Conservation (phyloP, 441 rosid species). For the Corymbia calophylla region DNA sequence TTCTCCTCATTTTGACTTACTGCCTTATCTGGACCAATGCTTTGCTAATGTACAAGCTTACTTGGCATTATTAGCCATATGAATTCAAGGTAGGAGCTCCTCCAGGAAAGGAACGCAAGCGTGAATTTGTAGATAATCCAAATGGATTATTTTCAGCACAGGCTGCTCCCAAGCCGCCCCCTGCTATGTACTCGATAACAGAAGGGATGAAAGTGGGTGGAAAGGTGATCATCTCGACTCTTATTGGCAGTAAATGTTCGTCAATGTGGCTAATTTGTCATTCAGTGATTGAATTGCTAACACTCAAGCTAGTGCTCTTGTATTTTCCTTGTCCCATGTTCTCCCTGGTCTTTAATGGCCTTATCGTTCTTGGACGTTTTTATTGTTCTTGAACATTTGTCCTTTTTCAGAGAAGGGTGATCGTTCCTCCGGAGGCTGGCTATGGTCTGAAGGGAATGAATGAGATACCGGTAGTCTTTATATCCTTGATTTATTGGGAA, state of each 20-base stretch:
- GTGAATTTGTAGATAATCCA: conserved; percentile 84
- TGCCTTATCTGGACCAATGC: background rate
- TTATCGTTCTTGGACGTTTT: background rate
- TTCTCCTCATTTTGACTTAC: background rate
- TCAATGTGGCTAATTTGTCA: background rate
- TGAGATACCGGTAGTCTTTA: conserved; percentile 68
- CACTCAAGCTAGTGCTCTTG: background rate
- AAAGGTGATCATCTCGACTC: conserved; percentile 36
- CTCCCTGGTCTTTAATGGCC: background rate
- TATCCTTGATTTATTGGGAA: background rate
- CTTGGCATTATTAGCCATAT: conserved; percentile 43
- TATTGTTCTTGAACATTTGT: background rate
- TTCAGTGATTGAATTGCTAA: background rate
- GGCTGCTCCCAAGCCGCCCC: conserved; percentile 94
- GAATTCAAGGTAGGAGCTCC: conserved; percentile 81
- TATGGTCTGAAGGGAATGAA: conserved; percentile 87
- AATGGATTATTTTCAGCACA: conserved; percentile 94
- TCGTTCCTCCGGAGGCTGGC: conserved; percentile 82
- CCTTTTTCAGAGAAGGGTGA: conserved; percentile 65
- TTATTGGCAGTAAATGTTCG: background rate
- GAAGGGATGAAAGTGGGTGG: conserved; percentile 96
- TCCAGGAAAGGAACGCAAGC: conserved; percentile 85
- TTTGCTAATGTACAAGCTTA: background rate
- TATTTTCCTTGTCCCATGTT: background rate
- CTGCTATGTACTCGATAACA: conserved; percentile 69